Base-by-base conservation (phyloP, 257 asterid genomes). In the Marsdenia floribunda region DNA sequence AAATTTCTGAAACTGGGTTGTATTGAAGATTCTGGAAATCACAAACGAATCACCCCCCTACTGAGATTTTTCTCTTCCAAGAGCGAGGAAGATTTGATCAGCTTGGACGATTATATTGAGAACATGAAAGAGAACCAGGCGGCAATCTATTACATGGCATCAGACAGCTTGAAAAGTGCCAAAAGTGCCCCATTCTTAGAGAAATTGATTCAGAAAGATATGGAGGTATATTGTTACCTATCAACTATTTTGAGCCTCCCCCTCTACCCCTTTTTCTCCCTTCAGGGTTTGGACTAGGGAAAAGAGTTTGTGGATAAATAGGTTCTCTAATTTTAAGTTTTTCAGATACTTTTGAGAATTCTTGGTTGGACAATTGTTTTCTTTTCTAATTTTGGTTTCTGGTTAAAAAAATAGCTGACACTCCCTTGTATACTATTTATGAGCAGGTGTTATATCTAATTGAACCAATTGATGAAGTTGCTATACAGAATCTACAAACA, bases 91-190 rank as follows among this genome's bases (percentile, higher is more conserved):
- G 97, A 91, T 38, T 85, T 83, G 80, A 90, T 93, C 77, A 95
- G 99, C 77, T 86, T 95, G 71, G 97, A 95, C 77, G 95, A 91
- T 44, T 95, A 95, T 77, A 79, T 95, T 47, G 97, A 95, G 92
- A 95, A 91, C 86, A 95, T 95, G 99, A 89, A 89, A 15, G 97
- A 95, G 84, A 90, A 87, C 57, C 99, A 95, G 86, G 90, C 85
- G 3, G 98, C 98, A 16, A 93, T 95, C 77, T 95, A 87, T 79
- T 95, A 95, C 81, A 76, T 95, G 86, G 99, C 99, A 53, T 83
- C 98, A 0, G 99, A 95, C 88, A 95, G 98, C 90, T 88, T 95
- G 77, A 85, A 90, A 79, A 91, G 99, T 87, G 98, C 98, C 54
- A 92, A 88, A 76, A 86, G 96, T 74, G 99, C 99, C 71, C 98